A percentile compares a stretch with the other conserved stretches of the same genome.
These are phyloP conservation scores for Leccinellum luteum DNA, from an alignment of 768 basidiomycete genomes.

Conservation along the genomic window DNA sequence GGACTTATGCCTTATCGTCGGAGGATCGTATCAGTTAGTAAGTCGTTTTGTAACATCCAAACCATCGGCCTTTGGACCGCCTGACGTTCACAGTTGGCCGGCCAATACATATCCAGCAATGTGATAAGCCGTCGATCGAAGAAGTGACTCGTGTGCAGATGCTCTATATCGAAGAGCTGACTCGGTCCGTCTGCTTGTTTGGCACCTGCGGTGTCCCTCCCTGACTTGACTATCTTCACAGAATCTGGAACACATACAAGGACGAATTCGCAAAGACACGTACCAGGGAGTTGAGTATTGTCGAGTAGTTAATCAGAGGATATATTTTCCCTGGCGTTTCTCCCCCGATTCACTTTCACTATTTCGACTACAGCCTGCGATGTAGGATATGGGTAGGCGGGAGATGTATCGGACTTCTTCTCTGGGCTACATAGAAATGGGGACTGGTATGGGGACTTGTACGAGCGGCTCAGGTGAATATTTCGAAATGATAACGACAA, in stretches of 20 bases:
- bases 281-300: constrained; percentile 71
- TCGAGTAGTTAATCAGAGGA: constrained; percentile 47
- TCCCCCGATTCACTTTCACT: neutral
- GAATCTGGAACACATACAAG: constrained; percentile 97
- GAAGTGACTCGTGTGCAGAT: constrained; percentile 77
- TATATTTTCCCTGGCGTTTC: neutral
- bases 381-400: neutral
- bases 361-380: neutral
- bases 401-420: neutral
- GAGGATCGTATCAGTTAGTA: constrained; percentile 93
- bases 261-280: constrained; percentile 87
- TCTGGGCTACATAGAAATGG: neutral
- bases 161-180: constrained; percentile 88
- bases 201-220: neutral
- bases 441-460: neutral
- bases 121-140: constrained; percentile 79
- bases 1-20: constrained; percentile 95
- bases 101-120: constrained; percentile 77
- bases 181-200: constrained; percentile 54
- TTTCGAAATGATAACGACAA: neutral
- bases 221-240: constrained; percentile 30
- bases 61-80: neutral
- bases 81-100: constrained; percentile 62
- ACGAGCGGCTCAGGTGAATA: neutral
- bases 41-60: constrained; percentile 37